Evolutionary conservation across 2,329 filamentous ascomycete genomes (phyloP), one percentile per base, ranked within the genome.

Genomic region (Orbilia brochopaga): DNA sequence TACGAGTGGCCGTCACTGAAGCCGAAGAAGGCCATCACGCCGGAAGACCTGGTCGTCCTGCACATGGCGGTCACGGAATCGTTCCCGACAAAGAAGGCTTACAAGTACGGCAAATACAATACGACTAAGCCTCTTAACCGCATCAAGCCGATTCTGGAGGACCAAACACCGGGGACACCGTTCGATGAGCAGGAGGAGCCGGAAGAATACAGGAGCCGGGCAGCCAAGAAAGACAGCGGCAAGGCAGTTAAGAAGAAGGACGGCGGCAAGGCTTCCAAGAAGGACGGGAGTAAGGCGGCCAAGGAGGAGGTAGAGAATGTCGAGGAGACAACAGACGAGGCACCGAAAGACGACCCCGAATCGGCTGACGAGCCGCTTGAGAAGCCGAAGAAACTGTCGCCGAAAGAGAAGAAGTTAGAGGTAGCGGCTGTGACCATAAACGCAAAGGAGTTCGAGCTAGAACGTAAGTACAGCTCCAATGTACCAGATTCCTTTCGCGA

Each of bases 381-480:
- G 24, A 60, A 40, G 51, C 60, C 32, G 42, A 17, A 21, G 35
- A 46, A 62, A 2, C 55, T 55, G 40, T 21, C 30, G 15, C 42
- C 73, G 11, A 73, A 59, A 19, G 60, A 67, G 37, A 70, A 55
- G 27, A 67, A 52, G 40, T 52, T 72, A n/a, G 53, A 63, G 24
- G 62, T 64, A 5, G 64, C 61, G 19, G 69, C 64, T 46, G 46
- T 48, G n/a, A 73, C 70, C 0, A 62, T 75, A 21, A 67, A 55
- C 11, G 40, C 67, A 1, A 56, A 61, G 24, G 72, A 74, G 2
- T 58, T 32, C 2, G 10, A 30, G 3, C 30, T 76, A 40, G 40
- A 75, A 51, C 73, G 75, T 76, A 66, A 42, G 67, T 69, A 21
- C 13, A n/a, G 37, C 23, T 10, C n/a, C 8, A 2, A 40, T 32